These are phyloP conservation scores for Populus davidiana DNA, from an alignment of 345 rosid species.

Conservation along the genomic window DNA sequence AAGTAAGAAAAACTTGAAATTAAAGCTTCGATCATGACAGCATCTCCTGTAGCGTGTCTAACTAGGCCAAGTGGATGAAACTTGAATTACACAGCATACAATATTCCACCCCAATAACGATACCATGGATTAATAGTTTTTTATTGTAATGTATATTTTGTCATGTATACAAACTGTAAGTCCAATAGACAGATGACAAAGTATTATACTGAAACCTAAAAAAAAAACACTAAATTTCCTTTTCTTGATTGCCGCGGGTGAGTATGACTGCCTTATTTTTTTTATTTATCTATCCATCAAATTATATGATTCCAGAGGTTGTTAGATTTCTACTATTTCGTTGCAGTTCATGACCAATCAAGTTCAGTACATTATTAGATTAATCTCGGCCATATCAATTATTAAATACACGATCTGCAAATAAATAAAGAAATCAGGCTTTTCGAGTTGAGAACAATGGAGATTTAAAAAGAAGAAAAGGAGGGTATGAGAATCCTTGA, in stretches of 20 bases:
- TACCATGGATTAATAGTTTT: too few relatives aligned
- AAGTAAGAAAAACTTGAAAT: too few relatives aligned
- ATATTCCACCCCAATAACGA: too few relatives aligned
- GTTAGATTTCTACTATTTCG: background rate
- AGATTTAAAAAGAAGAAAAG: too few relatives aligned
- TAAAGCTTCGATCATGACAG: too few relatives aligned
- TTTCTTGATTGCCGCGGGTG: background rate
- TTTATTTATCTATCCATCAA: background rate
- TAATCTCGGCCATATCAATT: background rate
- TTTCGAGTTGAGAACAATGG: background rate
- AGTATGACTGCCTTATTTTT: background rate
- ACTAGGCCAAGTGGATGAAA: too few relatives aligned
- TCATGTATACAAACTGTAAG: too few relatives aligned
- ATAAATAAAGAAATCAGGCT: background rate
- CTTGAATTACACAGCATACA: too few relatives aligned
- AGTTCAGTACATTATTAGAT: background rate
- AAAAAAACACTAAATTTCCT: background rate
- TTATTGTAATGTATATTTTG: too few relatives aligned
- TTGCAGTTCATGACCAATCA: background rate
- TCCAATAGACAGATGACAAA: background rate
- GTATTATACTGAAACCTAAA: background rate
- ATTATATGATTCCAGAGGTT: too few relatives aligned
- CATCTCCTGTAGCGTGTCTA: too few relatives aligned
- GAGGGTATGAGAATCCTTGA: background rate
- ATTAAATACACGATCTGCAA: background rate